Evolutionary conservation across 257 asterid species (phyloP).

Genomic region (Nicotiana tomentosiformis): DNA sequence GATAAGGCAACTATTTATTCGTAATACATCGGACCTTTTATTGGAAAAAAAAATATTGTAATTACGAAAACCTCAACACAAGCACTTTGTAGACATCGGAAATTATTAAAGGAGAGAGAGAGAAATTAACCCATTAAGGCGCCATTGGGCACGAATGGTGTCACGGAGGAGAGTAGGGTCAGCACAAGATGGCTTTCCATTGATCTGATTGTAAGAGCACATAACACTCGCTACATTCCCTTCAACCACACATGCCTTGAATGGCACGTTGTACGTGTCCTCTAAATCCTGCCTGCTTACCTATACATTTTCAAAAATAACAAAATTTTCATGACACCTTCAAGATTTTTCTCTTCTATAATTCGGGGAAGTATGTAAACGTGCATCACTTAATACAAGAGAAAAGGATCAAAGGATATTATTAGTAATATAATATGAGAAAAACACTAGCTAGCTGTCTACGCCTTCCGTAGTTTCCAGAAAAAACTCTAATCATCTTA

Average conservation of each 20-base stretch:
- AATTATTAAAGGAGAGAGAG: background rate
- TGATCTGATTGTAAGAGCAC: constrained; percentile 95
- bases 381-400: background rate
- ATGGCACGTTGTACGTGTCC: constrained; percentile 91
- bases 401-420: background rate
- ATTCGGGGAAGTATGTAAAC: background rate
- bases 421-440: background rate
- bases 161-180: constrained; percentile 69
- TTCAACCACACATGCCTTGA: constrained; percentile 79
- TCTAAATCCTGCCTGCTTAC: constrained; percentile 84
- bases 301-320: constrained; percentile 23
- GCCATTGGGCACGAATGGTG: constrained; percentile 80
- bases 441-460: background rate
- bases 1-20: no score
- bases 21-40: no score
- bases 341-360: background rate
- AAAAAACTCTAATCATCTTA: background rate
- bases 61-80: no score
- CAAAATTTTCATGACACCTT: background rate
- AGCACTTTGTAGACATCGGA: background rate
- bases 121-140: constrained; percentile 56
- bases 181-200: constrained; percentile 94
- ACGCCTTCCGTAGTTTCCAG: no score
- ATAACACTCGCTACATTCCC: constrained; percentile 90
- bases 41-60: no score